Evolutionary conservation across 148 eudicot genomes (phyloP).

Genomic region (Silene uniflora): DNA sequence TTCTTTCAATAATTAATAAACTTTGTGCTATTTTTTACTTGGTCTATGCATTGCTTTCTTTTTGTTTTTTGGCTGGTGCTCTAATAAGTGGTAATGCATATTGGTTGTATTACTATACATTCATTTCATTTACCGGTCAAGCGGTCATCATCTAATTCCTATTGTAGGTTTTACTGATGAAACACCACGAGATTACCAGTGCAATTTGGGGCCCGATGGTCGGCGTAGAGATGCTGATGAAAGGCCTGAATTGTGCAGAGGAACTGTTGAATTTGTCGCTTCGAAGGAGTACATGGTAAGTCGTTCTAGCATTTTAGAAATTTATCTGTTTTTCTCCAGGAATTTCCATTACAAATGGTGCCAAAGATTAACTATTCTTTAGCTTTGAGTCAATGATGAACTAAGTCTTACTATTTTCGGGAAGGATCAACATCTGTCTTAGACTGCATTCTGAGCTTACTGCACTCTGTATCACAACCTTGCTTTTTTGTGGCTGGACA

Average conservation of each 20-base stretch:
- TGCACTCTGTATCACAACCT: not conserved
- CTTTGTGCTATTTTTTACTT: no score
- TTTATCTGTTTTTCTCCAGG: not conserved
- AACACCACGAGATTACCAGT: conserved; percentile 96
- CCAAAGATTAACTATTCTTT: not conserved
- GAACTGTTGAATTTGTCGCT: conserved; percentile 99
- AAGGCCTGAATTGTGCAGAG: conserved; percentile 90
- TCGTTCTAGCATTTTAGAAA: conserved; percentile 1
- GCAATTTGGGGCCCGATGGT: conserved; percentile 95
- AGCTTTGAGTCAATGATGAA: not conserved
- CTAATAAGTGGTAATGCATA: not conserved
- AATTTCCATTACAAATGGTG: not conserved
- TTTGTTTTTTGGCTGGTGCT: not conserved
- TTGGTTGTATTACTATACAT: not conserved
- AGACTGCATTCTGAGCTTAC: not conserved
- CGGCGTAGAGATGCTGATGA: conserved; percentile 99
- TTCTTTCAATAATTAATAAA: no score
- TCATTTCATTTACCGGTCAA: not conserved
- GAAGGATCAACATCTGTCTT: not conserved
- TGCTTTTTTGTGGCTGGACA: not conserved
- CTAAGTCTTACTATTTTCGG: not conserved
- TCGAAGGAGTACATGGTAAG: conserved; percentile 87
- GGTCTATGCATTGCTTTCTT: not conserved
- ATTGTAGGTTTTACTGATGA: conserved; percentile 87
- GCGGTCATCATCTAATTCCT: not conserved